phyloP scores from a whole-genome alignment of 345 rosid genomes.

The Populus pruinosa region DNA sequence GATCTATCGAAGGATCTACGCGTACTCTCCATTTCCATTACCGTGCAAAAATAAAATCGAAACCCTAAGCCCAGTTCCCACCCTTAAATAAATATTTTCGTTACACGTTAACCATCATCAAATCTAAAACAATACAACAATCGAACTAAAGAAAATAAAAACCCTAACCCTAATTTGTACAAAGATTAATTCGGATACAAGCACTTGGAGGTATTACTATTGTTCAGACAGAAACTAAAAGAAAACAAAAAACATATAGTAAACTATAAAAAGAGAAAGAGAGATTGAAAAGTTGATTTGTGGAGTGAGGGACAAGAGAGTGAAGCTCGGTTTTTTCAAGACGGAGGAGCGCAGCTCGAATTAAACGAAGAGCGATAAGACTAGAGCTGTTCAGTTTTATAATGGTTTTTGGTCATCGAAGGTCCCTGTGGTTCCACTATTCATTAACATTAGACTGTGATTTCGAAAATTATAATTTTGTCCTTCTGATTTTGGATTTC shows the following conservation, averaged over 20 bases:
- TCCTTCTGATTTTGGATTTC: no score
- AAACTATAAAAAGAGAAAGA: not conserved
- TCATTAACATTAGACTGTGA: no score
- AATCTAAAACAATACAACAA: not conserved
- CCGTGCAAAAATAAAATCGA: conserved; percentile 16
- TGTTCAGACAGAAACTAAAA: not conserved
- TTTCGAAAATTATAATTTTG: no score
- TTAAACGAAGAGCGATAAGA: no score
- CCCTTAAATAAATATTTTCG: conserved; percentile 8
- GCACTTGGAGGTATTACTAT: not conserved
- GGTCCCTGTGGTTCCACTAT: no score
- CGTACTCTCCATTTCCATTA: conserved; percentile 60
- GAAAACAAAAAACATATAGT: not conserved
- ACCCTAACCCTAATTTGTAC: conserved; percentile 4
- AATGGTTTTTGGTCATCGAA: no score
- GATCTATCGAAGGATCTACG: conserved; percentile 90
- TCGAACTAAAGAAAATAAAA: not conserved
- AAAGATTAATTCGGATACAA: not conserved
- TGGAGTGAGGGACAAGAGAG: no score
- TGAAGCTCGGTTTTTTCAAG: no score
- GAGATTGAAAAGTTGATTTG: not conserved
- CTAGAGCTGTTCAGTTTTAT: no score
- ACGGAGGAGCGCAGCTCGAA: no score
- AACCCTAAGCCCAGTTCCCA: conserved; percentile 28
- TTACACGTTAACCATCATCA: conserved; percentile 3